Evolutionary conservation across 1,284 basidiomycete species (phyloP), one percentile per base, ranked within the genome.

Genomic region (Rhodotorula sp.): DNA sequence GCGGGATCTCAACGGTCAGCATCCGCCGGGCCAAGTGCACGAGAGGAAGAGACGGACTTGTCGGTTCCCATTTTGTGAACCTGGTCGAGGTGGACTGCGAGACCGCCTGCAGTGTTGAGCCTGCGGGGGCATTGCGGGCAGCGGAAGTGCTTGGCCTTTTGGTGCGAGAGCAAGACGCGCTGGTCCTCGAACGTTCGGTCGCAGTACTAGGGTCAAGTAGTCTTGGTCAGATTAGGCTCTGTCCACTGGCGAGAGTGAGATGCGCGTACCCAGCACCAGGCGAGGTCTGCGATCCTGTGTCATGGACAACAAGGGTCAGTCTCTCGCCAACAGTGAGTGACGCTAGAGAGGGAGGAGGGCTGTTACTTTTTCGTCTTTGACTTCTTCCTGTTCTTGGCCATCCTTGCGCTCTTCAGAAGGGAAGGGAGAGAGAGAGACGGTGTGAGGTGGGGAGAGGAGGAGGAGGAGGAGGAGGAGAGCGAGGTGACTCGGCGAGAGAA

Each of bases 1-100:
- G 34, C 56, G 3, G n/a, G 38, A 28, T 28, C 45, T n/a, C 18
- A 2, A 28, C 28, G 15, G 19, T 57, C 56, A 21, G 56, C 18
- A 7, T 21, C 34, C 34, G 6, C 19, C 31, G n/a, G 23, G 31
- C 18, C 34, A 19, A 18, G 15, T 18, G 6, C n/a, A n/a, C 5
- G n/a, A 16, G 23, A 21, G 14, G 34, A 2, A 18, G 15, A 5
- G 18, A 26, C 10, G 18, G 8, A 97, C 93, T 91, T 93, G 82
- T 97, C 94, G 0, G 95, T 91, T 80, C 97, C 93, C 34, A 95
- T 88, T 82, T 99, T 99, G 83, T 99, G 97, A 1, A 99, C 95
- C 81, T 99, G 95, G 77, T 98, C 94, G 64, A 97, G 92, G 80
- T 99, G 95, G 19, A 99, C 95, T n/a, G 95, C 93, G 38, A 99